A percentile compares a stretch with the other conserved stretches of the same genome.
phyloP scores from a whole-genome alignment of 75 land plant species.

The Pinus tabuliformis region DNA sequence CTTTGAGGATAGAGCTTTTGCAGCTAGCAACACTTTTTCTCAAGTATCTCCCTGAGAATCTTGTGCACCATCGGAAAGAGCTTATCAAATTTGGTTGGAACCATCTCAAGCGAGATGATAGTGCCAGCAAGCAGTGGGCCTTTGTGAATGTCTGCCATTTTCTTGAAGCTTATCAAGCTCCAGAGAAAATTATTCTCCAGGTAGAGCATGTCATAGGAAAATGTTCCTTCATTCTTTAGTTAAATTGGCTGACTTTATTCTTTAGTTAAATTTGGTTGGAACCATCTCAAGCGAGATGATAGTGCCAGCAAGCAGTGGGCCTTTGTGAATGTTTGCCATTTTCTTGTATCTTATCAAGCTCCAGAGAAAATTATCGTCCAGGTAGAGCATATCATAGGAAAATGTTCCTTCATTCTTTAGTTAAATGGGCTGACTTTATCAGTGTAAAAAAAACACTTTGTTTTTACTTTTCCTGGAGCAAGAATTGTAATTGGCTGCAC shows the following conservation, averaged over 20 bases:
- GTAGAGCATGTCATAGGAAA: conserved; percentile 24
- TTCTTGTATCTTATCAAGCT: conserved; percentile 98
- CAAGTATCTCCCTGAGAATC: conserved; percentile 88
- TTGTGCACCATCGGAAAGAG: conserved; percentile 96
- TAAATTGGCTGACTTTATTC: no score
- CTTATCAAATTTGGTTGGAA: conserved; percentile 99
- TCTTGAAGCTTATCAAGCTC: conserved; percentile 99
- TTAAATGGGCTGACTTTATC: no score
- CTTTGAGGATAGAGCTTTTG: conserved; percentile 90
- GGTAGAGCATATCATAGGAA: conserved; percentile 36
- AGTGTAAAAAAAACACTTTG: no score
- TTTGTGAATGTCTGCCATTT: conserved; percentile 99
- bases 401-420: no score
- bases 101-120: conserved; percentile 98
- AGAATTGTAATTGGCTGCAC: no score
- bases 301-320: conserved; percentile 99
- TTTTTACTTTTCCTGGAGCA: no score
- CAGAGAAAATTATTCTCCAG: conserved; percentile 99
- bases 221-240: no score
- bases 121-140: conserved; percentile 99
- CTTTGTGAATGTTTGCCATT: conserved; percentile 99
- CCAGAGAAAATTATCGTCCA: conserved; percentile 99
- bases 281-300: conserved; percentile 98
- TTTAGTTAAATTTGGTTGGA: conserved; percentile 89
- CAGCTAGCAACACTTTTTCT: conserved; percentile 94